Percentiles rank a stretch among this genome's conserved stretches.
phyloP scores from a whole-genome alignment of 1,284 basidiomycete genomes.

The Athelia sp. region DNA sequence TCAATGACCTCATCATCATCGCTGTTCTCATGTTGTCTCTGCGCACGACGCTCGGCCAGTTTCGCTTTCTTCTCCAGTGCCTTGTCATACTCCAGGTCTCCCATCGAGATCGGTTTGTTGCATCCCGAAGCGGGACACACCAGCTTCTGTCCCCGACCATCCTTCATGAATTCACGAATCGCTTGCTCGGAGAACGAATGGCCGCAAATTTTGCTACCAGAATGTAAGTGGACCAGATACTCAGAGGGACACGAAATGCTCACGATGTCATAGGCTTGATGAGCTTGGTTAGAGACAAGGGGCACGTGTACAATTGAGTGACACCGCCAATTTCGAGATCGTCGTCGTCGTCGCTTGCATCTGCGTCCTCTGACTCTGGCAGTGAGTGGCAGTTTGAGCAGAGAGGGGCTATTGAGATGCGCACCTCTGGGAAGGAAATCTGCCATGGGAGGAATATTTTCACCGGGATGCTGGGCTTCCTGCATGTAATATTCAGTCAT shows the following conservation, averaged over 20 bases:
- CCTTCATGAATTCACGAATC: slow-evolving; percentile 50
- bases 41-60: slow-evolving; percentile 45
- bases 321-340: slow-evolving; percentile 80
- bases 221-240: slow-evolving; percentile 6
- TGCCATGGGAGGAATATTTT: slow-evolving; percentile 72
- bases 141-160: slow-evolving; percentile 25
- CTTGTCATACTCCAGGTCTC: slow-evolving; percentile 48
- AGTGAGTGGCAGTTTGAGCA: slow-evolving; percentile 3
- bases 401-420: background rate
- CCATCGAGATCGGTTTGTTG: slow-evolving; percentile 47
- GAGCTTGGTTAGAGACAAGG: slow-evolving; percentile 61
- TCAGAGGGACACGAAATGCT: slow-evolving; percentile 15
- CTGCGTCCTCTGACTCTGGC: slow-evolving; percentile 58
- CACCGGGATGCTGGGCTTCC: slow-evolving; percentile 65
- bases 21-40: slow-evolving; percentile 41
- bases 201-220: slow-evolving; percentile 51
- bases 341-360: slow-evolving; percentile 74
- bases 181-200: slow-evolving; percentile 70
- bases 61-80: slow-evolving; percentile 59
- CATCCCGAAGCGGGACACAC: slow-evolving; percentile 71
- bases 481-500: slow-evolving; percentile 18
- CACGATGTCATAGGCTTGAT: slow-evolving; percentile 74
- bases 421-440: slow-evolving; percentile 68
- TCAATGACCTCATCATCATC: slow-evolving; percentile 60
- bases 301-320: slow-evolving; percentile 78